A percentile compares a stretch with the other conserved stretches of the same genome.
phyloP scores from a whole-genome alignment of 23 red algal genomes.

The Rhodosorus marinus region DNA sequence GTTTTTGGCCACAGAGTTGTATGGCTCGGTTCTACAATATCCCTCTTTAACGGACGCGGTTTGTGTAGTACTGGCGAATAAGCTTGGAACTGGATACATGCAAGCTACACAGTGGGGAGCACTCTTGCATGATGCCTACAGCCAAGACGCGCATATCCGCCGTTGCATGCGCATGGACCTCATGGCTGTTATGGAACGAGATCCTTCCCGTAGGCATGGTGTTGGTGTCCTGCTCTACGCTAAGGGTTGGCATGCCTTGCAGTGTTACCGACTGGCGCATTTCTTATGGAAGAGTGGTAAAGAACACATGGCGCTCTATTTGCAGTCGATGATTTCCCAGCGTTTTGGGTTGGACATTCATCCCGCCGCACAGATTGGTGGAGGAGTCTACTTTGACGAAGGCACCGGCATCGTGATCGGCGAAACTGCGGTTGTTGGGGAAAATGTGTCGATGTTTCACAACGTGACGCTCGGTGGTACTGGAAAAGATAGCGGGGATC shows the following conservation, averaged over 20 bases:
- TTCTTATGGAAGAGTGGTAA: constrained; percentile 67
- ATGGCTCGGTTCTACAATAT: constrained; percentile 21
- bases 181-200: constrained; percentile 58
- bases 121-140: constrained; percentile 55
- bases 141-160: constrained; percentile 31
- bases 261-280: constrained; percentile 65
- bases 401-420: constrained; percentile 93
- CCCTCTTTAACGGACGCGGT: constrained; percentile 48
- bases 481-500: constrained; percentile 80
- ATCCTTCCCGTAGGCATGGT: constrained; percentile 69
- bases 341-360: constrained; percentile 96
- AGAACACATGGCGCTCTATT: constrained; percentile 47
- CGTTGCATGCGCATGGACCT: constrained; percentile 66
- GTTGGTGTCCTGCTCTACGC: constrained; percentile 65
- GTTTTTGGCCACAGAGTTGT: constrained; percentile 58
- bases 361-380: constrained; percentile 74
- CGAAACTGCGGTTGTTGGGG: constrained; percentile 78
- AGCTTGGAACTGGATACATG: constrained; percentile 63
- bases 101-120: constrained; percentile 84
- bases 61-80: constrained; percentile 46
- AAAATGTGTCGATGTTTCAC: constrained; percentile 85
- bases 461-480: constrained; percentile 97
- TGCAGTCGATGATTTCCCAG: constrained; percentile 75
- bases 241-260: constrained; percentile 86
- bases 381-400: constrained; percentile 80